These are phyloP conservation scores for Blastobotrys raffinosifermentans DNA, from an alignment of 1,139 yeast species.

Conservation along the genomic window DNA sequence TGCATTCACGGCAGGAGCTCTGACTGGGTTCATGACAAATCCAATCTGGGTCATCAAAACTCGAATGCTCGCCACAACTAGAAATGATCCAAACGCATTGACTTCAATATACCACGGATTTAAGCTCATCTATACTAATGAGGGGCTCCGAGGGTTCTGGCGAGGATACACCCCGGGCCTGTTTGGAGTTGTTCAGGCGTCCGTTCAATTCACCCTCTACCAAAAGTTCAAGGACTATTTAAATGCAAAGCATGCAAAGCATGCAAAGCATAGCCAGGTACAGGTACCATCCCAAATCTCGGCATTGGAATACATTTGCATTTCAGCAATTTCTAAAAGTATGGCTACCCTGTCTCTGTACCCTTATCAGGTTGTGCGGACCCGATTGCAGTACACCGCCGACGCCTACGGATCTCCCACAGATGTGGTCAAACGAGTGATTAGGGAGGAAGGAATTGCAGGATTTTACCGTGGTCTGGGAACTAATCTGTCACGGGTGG, in stretches of 20 bases:
- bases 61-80: constrained; percentile 61
- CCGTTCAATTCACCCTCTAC: constrained; percentile 79
- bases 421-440: constrained; percentile 32
- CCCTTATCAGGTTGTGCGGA: constrained; percentile 78
- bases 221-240: constrained; percentile 54
- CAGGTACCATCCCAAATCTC: constrained; percentile 30
- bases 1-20: constrained; percentile 64
- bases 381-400: constrained; percentile 58
- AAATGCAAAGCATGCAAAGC: background rate
- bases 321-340: constrained; percentile 67
- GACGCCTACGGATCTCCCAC: constrained; percentile 22
- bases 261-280: constrained; percentile 1
- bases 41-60: constrained; percentile 95
- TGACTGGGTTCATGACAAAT: constrained; percentile 73
- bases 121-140: constrained; percentile 43
- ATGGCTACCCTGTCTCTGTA: constrained; percentile 64
- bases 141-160: constrained; percentile 73
- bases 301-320: constrained; percentile 51
- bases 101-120: constrained; percentile 53
- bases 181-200: constrained; percentile 81
- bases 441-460: constrained; percentile 42
- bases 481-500: constrained; percentile 76
- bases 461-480: constrained; percentile 80
- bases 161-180: constrained; percentile 78
- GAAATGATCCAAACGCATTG: constrained; percentile 45